phyloP scores from a whole-genome alignment of 2,329 filamentous ascomycete species.

The Neonectria sp. region DNA sequence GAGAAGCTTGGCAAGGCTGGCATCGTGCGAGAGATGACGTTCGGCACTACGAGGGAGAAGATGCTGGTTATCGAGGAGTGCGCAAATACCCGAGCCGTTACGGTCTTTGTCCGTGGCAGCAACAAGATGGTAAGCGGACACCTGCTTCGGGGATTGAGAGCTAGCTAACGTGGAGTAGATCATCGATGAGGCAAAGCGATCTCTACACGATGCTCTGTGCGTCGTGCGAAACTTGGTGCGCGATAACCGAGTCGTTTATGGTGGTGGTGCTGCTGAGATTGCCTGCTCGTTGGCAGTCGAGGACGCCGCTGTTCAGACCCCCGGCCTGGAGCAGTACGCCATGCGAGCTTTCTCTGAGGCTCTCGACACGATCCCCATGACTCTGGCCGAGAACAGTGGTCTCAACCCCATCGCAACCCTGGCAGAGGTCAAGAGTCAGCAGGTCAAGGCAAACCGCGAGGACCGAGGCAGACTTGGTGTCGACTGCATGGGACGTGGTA shows the following conservation, averaged over 20 bases:
- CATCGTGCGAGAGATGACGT: slow-evolving; percentile 93
- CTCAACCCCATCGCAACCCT: slow-evolving; percentile 96
- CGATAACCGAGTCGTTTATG: slow-evolving; percentile 98
- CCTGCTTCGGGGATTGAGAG: background rate
- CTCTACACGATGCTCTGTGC: slow-evolving; percentile 96
- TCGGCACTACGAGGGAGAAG: slow-evolving; percentile 98
- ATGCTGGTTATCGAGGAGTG: slow-evolving; percentile 99
- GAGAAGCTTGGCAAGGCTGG: slow-evolving; percentile 94
- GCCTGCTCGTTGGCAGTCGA: slow-evolving; percentile 97
- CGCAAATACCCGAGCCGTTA: slow-evolving; percentile 96
- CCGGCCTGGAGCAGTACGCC: slow-evolving; percentile 98
- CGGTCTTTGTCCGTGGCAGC: slow-evolving; percentile 94
- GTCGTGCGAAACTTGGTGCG: slow-evolving; percentile 96
- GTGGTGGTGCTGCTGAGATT: slow-evolving; percentile 96
- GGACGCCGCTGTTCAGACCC: slow-evolving; percentile 93
- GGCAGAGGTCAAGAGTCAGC: slow-evolving; percentile 94
- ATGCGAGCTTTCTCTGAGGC: slow-evolving; percentile 99
- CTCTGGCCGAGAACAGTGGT: slow-evolving; percentile 96
- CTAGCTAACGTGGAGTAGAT: slow-evolving; percentile 71
- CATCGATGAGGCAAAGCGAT: slow-evolving; percentile 98
- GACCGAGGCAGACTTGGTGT: slow-evolving; percentile 82
- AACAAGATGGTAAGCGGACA: slow-evolving; percentile 91
- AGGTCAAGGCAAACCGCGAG: slow-evolving; percentile 79
- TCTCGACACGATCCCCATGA: slow-evolving; percentile 93
- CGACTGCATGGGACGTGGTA: slow-evolving; percentile 97